Evolutionary conservation across 2,329 filamentous ascomycete species (phyloP).

Genomic region (Calonectria pseudoreteaudii): DNA sequence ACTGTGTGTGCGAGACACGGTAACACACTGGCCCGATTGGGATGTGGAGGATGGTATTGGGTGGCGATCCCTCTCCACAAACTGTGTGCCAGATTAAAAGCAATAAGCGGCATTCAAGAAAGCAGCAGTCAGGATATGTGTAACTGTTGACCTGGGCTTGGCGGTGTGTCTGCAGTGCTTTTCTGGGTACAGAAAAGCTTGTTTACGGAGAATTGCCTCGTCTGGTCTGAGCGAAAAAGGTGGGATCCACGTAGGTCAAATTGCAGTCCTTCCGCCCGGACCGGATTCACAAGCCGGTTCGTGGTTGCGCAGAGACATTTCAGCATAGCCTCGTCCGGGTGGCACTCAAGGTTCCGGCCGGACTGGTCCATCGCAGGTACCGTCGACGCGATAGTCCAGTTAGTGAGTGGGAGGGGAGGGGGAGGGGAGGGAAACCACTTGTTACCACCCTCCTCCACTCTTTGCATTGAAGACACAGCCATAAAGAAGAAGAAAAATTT

Average conservation of each 20-base stretch:
- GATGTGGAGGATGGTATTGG: neutral
- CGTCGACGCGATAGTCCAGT: neutral
- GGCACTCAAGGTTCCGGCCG: neutral
- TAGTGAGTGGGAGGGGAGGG: neutral
- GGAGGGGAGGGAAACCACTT: neutral
- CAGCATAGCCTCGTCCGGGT: conserved; percentile 15
- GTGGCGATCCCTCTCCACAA: conserved; percentile 4
- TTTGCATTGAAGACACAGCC: neutral
- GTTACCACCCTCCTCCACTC: neutral
- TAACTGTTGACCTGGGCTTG: neutral
- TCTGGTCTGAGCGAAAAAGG: neutral
- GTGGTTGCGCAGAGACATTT: neutral
- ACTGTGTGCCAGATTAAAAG: neutral
- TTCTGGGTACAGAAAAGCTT: conserved; percentile 10
- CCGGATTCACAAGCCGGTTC: neutral
- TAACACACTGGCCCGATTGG: neutral
- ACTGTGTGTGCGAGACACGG: neutral
- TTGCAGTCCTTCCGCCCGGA: neutral
- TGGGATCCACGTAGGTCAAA: neutral
- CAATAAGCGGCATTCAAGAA: neutral
- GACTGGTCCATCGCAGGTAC: neutral
- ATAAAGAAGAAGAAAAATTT: neutral
- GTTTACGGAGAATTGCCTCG: conserved; percentile 13
- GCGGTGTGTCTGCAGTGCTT: neutral
- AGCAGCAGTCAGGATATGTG: neutral